phyloP scores from a whole-genome alignment of 305 asterid species.

The Fraxinus ornus region DNA sequence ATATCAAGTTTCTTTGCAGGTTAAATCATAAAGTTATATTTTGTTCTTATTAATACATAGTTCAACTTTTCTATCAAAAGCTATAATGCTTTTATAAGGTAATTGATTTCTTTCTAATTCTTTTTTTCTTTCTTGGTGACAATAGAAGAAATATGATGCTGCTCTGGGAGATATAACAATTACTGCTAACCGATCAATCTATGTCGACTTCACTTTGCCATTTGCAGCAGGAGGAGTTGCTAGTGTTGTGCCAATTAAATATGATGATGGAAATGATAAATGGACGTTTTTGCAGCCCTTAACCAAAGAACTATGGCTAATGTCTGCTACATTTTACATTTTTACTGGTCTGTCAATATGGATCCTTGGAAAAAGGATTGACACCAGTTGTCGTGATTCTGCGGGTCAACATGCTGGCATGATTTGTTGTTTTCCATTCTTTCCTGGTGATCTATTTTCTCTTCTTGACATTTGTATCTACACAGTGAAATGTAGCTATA shows the following conservation, averaged over 20 bases:
- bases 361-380: slow-evolving; percentile 27
- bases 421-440: slow-evolving; percentile 14
- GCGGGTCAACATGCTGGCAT: slow-evolving; percentile 35
- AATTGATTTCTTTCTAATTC: not conserved
- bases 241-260: slow-evolving; percentile 31
- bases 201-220: slow-evolving; percentile 25
- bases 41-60: not conserved
- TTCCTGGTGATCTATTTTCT: not conserved
- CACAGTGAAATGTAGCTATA: slow-evolving; percentile 4
- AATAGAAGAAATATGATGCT: slow-evolving; percentile 32
- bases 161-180: slow-evolving; percentile 45
- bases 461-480: slow-evolving; percentile 22
- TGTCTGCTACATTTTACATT: slow-evolving; percentile 2
- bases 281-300: slow-evolving; percentile 34
- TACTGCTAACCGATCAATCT: slow-evolving; percentile 33
- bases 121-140: not conserved
- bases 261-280: slow-evolving; percentile 19
- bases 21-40: not conserved
- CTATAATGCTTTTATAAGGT: too few relatives aligned
- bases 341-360: slow-evolving; percentile 15
- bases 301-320: slow-evolving; percentile 34
- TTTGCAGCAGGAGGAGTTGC: slow-evolving; percentile 38
- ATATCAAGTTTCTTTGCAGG: not conserved
- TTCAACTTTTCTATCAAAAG: not conserved
- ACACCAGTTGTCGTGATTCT: slow-evolving; percentile 1